These are phyloP conservation scores for Tribonema minus DNA, from an alignment of 108 stramenopile genomes.

Conservation along the genomic window DNA sequence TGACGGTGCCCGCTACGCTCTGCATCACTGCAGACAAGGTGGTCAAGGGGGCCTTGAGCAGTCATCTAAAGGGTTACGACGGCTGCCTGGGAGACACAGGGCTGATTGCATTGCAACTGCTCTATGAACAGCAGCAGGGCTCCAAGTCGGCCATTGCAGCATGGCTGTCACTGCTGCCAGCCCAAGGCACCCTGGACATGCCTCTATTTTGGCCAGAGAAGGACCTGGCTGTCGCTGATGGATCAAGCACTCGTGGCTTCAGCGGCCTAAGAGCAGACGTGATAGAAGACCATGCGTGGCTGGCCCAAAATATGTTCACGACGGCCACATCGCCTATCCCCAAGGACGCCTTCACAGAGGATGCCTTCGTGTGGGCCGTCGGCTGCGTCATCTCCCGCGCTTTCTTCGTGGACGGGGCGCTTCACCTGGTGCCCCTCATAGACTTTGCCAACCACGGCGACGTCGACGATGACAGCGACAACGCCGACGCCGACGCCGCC, in stretches of 20 bases:
- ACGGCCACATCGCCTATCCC: constrained; percentile 3
- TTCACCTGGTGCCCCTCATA: constrained; percentile 71
- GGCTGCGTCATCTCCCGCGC: constrained; percentile 68
- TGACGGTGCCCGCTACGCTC: not conserved
- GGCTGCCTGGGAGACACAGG: constrained; percentile 44
- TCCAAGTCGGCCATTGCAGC: constrained; percentile 13
- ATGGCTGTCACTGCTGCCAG: constrained; percentile 24
- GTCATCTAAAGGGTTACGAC: constrained; percentile 12
- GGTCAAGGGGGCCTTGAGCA: not conserved
- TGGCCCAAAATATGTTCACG: constrained; percentile 17
- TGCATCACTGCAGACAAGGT: not conserved
- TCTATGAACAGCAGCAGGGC: constrained; percentile 20
- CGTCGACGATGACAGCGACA: not conserved
- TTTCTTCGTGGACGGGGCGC: constrained; percentile 75
- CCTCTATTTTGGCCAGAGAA: constrained; percentile 34
- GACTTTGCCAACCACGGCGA: constrained; percentile 72
- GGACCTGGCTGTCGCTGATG: constrained; percentile 27
- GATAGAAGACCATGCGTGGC: constrained; percentile 35
- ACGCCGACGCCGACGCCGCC: not conserved
- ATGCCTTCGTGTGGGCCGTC: constrained; percentile 72
- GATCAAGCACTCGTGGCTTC: constrained; percentile 3
- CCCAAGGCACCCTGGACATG: constrained; percentile 11
- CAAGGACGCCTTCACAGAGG: not conserved
- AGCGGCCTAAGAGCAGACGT: constrained; percentile 30
- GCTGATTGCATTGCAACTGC: constrained; percentile 40